These are phyloP conservation scores for Glycine tomentella DNA, from an alignment of 306 rosid species.

Conservation along the genomic window DNA sequence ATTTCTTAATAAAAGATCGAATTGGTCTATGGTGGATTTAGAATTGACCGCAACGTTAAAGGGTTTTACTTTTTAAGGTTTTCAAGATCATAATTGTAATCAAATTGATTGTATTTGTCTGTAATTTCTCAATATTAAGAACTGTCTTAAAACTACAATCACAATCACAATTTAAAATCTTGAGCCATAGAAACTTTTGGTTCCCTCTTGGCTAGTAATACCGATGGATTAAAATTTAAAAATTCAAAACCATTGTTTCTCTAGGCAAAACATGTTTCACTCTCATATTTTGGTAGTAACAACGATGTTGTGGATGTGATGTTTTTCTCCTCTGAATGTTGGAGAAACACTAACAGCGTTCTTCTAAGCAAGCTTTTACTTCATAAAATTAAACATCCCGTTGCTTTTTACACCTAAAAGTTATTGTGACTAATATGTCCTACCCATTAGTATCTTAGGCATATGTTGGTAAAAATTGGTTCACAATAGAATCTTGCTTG, in stretches of 20 bases:
- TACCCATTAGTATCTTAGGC: conserved; percentile 27
- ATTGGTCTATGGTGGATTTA: too few species aligned
- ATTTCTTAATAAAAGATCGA: too few species aligned
- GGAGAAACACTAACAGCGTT: not conserved
- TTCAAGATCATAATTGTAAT: too few species aligned
- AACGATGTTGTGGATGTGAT: conserved; percentile 33
- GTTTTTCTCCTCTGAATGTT: conserved; percentile 1
- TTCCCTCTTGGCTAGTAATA: conserved; percentile 20
- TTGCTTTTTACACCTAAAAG: not conserved
- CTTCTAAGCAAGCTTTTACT: conserved; percentile 16
- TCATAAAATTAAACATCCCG: conserved; percentile 1
- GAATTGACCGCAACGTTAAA: too few species aligned
- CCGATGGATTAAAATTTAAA: not conserved
- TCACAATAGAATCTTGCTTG: conserved; percentile 36
- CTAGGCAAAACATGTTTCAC: conserved; percentile 27
- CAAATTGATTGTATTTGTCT: too few species aligned
- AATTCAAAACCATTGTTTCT: not conserved
- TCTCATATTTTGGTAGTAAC: conserved; percentile 16
- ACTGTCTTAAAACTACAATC: too few species aligned
- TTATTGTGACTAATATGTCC: conserved; percentile 32
- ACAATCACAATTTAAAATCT: too few species aligned
- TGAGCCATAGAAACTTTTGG: not conserved
- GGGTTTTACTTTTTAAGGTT: too few species aligned
- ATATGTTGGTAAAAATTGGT: conserved; percentile 40
- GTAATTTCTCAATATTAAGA: too few species aligned